Evolutionary conservation across 371 early-diverging fungal genomes (phyloP).

Genomic region (Basidiobolus meristosporus): DNA sequence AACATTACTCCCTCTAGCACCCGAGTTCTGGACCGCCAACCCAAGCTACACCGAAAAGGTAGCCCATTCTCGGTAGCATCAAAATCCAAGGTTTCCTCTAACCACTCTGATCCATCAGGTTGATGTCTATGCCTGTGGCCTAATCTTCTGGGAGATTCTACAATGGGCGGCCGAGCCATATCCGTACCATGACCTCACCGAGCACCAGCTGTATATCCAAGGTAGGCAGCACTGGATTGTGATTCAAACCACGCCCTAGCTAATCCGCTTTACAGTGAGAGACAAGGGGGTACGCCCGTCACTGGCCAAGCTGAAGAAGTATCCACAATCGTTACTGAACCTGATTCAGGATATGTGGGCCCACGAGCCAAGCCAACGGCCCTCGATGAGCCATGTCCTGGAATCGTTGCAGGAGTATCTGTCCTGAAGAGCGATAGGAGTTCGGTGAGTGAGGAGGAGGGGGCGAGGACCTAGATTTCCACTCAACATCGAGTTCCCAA

Average conservation of each 20-base stretch:
- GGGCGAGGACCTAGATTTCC: too few species aligned
- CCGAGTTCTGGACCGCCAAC: constrained; percentile 50
- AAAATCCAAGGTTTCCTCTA: not conserved
- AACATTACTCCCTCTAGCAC: constrained; percentile 17
- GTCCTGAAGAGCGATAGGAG: constrained; percentile 13
- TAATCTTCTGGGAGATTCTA: constrained; percentile 66
- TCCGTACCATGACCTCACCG: constrained; percentile 46
- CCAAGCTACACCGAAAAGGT: constrained; percentile 64
- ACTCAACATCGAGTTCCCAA: too few species aligned
- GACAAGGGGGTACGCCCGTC: constrained; percentile 37
- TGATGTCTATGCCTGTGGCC: constrained; percentile 46
- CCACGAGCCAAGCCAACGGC: constrained; percentile 30
- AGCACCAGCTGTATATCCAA: constrained; percentile 29
- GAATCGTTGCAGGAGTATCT: constrained; percentile 31
- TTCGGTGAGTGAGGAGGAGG: not conserved
- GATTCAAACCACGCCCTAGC: not conserved
- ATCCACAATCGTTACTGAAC: constrained; percentile 30
- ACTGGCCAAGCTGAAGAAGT: constrained; percentile 23
- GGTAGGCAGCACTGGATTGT: constrained; percentile 5
- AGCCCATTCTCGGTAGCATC: constrained; percentile 7
- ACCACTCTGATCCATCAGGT: not conserved
- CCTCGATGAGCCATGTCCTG: constrained; percentile 44
- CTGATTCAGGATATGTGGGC: constrained; percentile 60
- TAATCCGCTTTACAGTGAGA: constrained; percentile 21
- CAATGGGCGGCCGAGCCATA: constrained; percentile 52